Evolutionary conservation across 2,329 filamentous ascomycete species (phyloP), one percentile per base, ranked within the genome.

Genomic region (Penicillium sp.): DNA sequence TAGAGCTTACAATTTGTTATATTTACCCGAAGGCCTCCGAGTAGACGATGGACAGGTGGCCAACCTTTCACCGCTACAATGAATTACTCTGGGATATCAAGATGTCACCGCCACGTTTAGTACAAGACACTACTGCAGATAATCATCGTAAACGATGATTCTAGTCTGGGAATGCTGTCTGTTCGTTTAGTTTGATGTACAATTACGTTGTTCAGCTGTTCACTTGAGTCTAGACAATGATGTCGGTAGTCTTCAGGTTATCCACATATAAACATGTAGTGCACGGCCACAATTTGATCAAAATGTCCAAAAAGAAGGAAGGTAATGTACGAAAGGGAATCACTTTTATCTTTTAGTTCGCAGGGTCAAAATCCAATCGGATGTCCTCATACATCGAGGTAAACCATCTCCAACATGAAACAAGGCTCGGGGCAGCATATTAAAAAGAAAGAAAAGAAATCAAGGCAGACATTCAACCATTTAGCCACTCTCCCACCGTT

Each of bases 31-130:
- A 39, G 21, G n/a, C 16, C 31, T 39, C 31, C 44, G 45, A 54
- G 32, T 23, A 38, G 38, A 44, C 32, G 25, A 41, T 40, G 21
- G 16, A 25, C 29, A 34, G 54, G 23, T 57, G 56, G 58, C 51
- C 46, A 44, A 49, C 21, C 46, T 46, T 57, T 63, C 63, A 65
- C 63, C 63, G 63, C 63, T 64, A 65, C 60, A 61, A 57, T 46
- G 35, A 18, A 16, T 13, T 16, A 18, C 38, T 34, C 10, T 23
- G 39, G 40, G 52, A 60, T 59, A 54, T 57, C 51, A 51, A 55
- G 40, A 60, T 59, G 60, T 61, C 58, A 65, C 63, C 63, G 63
- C 61, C 61, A 65, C 57, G 56, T 63, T 64, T 55, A 50, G 61
- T 47, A 45, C 46, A 29, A 44, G 23, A 27, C 61, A 56, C 61